Evolutionary conservation across 2,329 filamentous ascomycete species (phyloP), one percentile per base, ranked within the genome.

Genomic region (Achaetomium macrosporum): DNA sequence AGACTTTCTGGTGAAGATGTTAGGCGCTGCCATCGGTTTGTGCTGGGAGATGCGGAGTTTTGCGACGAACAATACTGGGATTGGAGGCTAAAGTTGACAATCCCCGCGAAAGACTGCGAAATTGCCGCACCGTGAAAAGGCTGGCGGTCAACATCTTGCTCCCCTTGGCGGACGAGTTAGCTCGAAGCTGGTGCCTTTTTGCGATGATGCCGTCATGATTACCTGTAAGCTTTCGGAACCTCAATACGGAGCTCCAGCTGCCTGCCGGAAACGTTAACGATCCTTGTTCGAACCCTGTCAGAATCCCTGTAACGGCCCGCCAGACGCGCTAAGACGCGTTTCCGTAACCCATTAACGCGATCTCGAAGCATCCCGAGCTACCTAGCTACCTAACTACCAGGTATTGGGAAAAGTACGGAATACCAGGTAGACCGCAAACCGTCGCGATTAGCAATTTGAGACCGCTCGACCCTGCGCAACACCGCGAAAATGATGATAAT

Each of bases 1-100:
- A 80, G 50, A 79, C 75, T 75, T 82, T 83, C 82, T 85, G 6
- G 29, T 52, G 12, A 17, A 40, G 11, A 29, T 36, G 44, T 57
- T 35, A 61, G 61, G 11, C 13, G 12, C 9, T n/a, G n/a, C 35
- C n/a, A n/a, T 35, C 13, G 33, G 33, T 15, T 12, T 35, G 13
- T 57, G 54, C 43, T 50, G 25, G 29, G 31, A 5, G 48, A 10
- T 5, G 15, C 7, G 9, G 42, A 3, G 45, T 31, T 19, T 16
- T 11, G 45, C 20, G 13, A 70, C 76, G 68, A 61, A 82, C 79
- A 63, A 83, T 82, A 54, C 76, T 67, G 6, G 74, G 69, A 54
- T 83, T 83, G 39, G 69, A 73, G 8, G 71, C 64, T 17, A 83
- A 61, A 7, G 74, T 78, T 35, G 75, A 75, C 4, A 81, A 56